Base-by-base conservation (phyloP, 225 moss, liverwort and hornwort genomes). In the Thuidium tamariscinum region DNA sequence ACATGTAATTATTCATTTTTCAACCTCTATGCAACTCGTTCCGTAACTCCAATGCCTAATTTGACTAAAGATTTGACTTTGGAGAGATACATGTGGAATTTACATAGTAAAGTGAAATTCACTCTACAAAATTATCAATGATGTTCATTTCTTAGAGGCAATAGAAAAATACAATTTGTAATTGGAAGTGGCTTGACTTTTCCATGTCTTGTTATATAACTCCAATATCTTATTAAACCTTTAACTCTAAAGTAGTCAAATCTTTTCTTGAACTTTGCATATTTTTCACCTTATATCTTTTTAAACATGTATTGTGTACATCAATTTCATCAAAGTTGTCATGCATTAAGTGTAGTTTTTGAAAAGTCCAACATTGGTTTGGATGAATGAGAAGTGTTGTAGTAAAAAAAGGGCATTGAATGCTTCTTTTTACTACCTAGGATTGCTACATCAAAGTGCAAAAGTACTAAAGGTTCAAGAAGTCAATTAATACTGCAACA, bases 191-290 rank as follows among this genome's bases (percentile, higher is more conserved):
- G 3, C 4, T 73, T 48, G 1, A 0, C 7, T 73, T 30, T 48
- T 30, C 18, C 10, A 44, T 5, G 4, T 73, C 19, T 48, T 48
- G 7, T 2, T 72, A 30, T 73, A 2, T 19, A 48, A 30, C 19
- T 73, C 11, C 2, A 4, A 48, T 48, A 19, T 19, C 48, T 73
- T 11, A 10, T 9, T 17, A 71, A 72, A 72, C 1, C 18, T 48
- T 19, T 48, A 30, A 7, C 0, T 2, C 11, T 3, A 32, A 20
- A 12, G 7, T 0, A 0, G 1, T 49, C 11, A 13, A 74, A 51
- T 21, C 7, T 2, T 51, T 34, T 74, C 0, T 13, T 51, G 3
- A 74, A 51, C 21, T 74, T 49, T 51, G 1, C 4, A 74, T 51
- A 4, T 20, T 32, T 18, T 32, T 32, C n/a, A n/a, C 0, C 4